phyloP scores from a whole-genome alignment of 2,329 filamentous ascomycete species.

The Paraphoma sp. region DNA sequence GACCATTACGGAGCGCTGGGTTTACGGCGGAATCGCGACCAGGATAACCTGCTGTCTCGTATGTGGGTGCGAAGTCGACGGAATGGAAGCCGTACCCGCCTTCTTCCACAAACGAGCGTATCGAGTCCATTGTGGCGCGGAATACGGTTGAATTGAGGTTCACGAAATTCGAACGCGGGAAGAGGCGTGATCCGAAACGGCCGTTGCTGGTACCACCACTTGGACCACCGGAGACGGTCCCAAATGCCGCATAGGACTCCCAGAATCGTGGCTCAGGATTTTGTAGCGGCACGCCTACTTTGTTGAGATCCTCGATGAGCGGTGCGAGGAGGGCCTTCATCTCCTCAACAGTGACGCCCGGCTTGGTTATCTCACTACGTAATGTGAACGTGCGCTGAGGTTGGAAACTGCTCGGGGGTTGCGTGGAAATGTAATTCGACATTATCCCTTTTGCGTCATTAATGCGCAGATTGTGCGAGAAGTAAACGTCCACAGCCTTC shows the following conservation, averaged over 20 bases:
- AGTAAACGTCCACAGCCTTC: slow-evolving; percentile 26
- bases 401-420: slow-evolving; percentile 7
- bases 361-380: slow-evolving; percentile 24
- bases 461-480: slow-evolving; percentile 31
- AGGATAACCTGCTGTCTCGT: slow-evolving; percentile 31
- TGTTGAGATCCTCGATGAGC: slow-evolving; percentile 24
- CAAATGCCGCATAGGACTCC: slow-evolving; percentile 25
- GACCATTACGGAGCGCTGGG: slow-evolving; percentile 26
- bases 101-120: slow-evolving; percentile 32
- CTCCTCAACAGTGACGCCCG: slow-evolving; percentile 18
- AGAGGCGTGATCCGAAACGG: slow-evolving; percentile 38
- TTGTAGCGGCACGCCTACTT: slow-evolving; percentile 21
- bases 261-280: slow-evolving; percentile 24
- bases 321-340: slow-evolving; percentile 27
- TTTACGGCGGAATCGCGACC: slow-evolving; percentile 29
- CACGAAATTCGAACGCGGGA: slow-evolving; percentile 39
- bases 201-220: slow-evolving; percentile 20
- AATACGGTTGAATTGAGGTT: slow-evolving; percentile 22
- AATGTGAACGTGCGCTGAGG: slow-evolving; percentile 21
- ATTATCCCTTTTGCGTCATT: slow-evolving; percentile 31
- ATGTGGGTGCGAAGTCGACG: slow-evolving; percentile 34
- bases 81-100: slow-evolving; percentile 36
- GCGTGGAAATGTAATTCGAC: slow-evolving; percentile 29
- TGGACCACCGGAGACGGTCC: slow-evolving; percentile 22
- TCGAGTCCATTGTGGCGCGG: slow-evolving; percentile 22